Conservation (phyloP, 2,329 filamentous ascomycete genomes). For the Mycosphaerelloides madeirae region DNA sequence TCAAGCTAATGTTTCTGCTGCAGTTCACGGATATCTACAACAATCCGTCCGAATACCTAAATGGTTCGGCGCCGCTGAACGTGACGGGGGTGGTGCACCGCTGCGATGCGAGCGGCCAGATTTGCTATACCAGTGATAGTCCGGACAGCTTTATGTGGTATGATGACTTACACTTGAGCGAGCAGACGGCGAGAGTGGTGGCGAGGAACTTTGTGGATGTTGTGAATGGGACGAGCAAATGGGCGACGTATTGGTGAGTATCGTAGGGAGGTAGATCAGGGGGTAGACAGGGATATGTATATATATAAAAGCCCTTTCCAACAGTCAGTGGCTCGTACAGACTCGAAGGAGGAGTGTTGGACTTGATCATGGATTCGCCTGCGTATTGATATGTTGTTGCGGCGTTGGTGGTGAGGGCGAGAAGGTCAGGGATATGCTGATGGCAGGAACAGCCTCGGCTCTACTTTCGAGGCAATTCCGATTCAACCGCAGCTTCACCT, state of each 20-base stretch:
- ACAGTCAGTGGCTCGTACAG: too few species aligned
- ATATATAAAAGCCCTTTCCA: too few species aligned
- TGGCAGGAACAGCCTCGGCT: too few species aligned
- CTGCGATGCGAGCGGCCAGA: constrained; percentile 43
- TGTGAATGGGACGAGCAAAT: constrained; percentile 46
- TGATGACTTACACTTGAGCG: constrained; percentile 68
- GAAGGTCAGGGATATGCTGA: too few species aligned
- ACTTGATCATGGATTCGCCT: too few species aligned
- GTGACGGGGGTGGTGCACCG: constrained; percentile 55
- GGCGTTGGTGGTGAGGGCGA: too few species aligned
- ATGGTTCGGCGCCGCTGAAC: constrained; percentile 58
- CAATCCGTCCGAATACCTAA: constrained; percentile 58
- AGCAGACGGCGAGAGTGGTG: constrained; percentile 56
- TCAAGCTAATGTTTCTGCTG: neutral
- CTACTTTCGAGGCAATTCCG: too few species aligned
- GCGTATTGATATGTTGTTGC: too few species aligned
- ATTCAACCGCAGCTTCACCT: too few species aligned
- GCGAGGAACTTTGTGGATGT: constrained; percentile 55
- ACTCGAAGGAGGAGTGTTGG: too few species aligned
- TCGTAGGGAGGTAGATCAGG: too few species aligned
- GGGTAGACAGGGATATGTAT: too few species aligned
- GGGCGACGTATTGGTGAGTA: constrained; percentile 40
- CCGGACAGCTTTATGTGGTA: constrained; percentile 66
- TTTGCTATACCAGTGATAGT: constrained; percentile 41
- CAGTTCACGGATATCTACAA: constrained; percentile 61